Evolutionary conservation across 352 stramenopile genomes (phyloP).

Genomic region (Phytophthora sp.): DNA sequence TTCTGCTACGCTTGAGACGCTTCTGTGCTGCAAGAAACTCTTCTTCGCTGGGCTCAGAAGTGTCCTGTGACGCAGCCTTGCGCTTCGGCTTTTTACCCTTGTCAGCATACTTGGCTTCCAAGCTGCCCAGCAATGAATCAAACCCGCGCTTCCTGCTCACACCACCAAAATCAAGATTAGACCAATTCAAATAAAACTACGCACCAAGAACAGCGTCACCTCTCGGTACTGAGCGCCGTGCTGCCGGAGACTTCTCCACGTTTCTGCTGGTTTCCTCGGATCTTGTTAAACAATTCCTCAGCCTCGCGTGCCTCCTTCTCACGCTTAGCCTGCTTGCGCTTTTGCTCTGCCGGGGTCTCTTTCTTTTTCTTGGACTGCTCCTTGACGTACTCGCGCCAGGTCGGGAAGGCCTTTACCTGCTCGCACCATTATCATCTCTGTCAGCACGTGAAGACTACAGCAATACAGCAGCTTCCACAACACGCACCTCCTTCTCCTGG

Average conservation of each 20-base stretch:
- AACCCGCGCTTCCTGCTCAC: slow-evolving; percentile 58
- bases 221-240: slow-evolving; percentile 46
- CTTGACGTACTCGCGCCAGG: slow-evolving; percentile 57
- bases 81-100: slow-evolving; percentile 54
- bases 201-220: slow-evolving; percentile 23
- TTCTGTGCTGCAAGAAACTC: slow-evolving; percentile 66
- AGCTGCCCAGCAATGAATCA: slow-evolving; percentile 55
- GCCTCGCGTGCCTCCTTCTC: slow-evolving; percentile 68
- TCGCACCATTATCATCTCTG: background rate
- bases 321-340: slow-evolving; percentile 54
- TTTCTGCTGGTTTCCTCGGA: slow-evolving; percentile 57
- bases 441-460: background rate
- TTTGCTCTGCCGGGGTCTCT: slow-evolving; percentile 39
- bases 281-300: slow-evolving; percentile 65
- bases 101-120: slow-evolving; percentile 71
- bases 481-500: slow-evolving; percentile 36
- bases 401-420: slow-evolving; percentile 43
- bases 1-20: slow-evolving; percentile 50
- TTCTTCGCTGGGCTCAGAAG: slow-evolving; percentile 59
- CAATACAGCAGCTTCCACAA: background rate
- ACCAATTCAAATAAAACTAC: background rate
- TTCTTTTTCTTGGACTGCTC: slow-evolving; percentile 43
- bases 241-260: slow-evolving; percentile 36
- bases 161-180: slow-evolving; percentile 11
- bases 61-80: slow-evolving; percentile 13